Evolutionary conservation across 352 stramenopile species (phyloP).

Genomic region (Thalassiosira livingstoniorum): DNA sequence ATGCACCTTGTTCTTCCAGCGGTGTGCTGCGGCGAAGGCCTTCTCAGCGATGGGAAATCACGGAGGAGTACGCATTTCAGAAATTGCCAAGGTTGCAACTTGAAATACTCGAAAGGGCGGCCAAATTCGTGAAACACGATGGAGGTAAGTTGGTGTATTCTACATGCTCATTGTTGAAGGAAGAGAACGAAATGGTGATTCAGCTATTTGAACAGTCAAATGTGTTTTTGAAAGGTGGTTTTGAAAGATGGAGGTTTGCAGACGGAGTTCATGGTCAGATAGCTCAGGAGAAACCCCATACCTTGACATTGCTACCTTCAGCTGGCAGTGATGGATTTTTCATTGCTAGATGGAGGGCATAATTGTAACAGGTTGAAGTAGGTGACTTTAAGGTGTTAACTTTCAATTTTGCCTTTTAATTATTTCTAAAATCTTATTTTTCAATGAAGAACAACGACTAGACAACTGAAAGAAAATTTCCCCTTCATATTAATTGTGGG

Average conservation of each 20-base stretch:
- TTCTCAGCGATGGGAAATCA: conserved; percentile 50
- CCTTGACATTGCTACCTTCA: conserved; percentile 25
- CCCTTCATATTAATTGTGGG: no score
- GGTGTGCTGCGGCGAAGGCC: conserved; percentile 56
- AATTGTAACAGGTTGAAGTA: background rate
- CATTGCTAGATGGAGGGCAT: conserved; percentile 46
- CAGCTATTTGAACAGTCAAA: conserved; percentile 48
- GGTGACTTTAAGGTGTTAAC: no score
- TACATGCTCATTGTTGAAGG: conserved; percentile 53
- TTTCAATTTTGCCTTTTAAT: no score
- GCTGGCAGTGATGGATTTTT: conserved; percentile 55
- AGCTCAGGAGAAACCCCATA: background rate
- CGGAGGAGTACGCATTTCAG: conserved; percentile 29
- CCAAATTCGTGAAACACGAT: conserved; percentile 29
- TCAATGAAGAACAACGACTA: no score
- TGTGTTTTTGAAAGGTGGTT: conserved; percentile 13
- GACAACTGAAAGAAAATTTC: no score
- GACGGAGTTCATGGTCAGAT: background rate
- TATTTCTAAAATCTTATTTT: no score
- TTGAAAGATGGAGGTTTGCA: conserved; percentile 32
- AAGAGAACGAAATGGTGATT: conserved; percentile 61
- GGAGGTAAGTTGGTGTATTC: conserved; percentile 59
- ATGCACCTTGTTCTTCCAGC: conserved; percentile 59
- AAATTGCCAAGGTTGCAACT: conserved; percentile 51
- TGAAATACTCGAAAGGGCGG: conserved; percentile 40